Base-by-base conservation (phyloP, 805 yeast species). In the Wickerhamiella nectarea region DNA sequence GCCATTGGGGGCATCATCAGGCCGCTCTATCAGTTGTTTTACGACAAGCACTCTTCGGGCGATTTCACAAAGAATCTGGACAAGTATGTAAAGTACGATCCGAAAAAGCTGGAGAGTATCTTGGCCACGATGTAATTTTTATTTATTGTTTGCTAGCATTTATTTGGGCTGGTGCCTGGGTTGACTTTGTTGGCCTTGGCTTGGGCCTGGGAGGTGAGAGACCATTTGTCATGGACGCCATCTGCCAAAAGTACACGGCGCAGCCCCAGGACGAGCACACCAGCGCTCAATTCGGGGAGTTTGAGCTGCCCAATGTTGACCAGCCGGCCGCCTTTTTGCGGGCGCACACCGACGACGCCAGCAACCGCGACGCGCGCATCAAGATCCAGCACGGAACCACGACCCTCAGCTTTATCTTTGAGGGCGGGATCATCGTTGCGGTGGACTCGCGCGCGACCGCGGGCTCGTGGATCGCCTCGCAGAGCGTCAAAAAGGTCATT, bases 361-460 rank as follows among this genome's bases (percentile, higher is more conserved):
- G 77, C 48, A 89, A 87, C 61, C 94, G 94, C 21, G 96, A 86
- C 59, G 87, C 94, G 65, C 81, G 78, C 57, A 89, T 91, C 67
- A 89, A 91, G 62, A 82, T 91, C 57, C 95, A 96, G 18, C 98
- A 91, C 64, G 98, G 98, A 62, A 91, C 98, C n/a, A 91, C 98
- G 6, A 91, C 98, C 11, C 70, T 91, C 55, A 95, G 97, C 8
- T 91, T 91, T 68, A 73, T 96, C 63, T 91, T 87, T 65, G 77
- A 89, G 66, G 95, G 89, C 21, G 98, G 98, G 19, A 87, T 91
- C 52, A 69, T 66, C 12, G 96, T 91, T 43, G 97, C 97, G 0
- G 98, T 91, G 9, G 98, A 91, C 67, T 86, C 96, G 35, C 77
- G 98, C 64, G 98, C 98, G 47, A 82, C 97, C 7, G 95, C 94